A percentile compares a stretch with the other conserved stretches of the same genome.
Conservation (phyloP, 169 alveolate genomes). For the Eimeria falciformis region DNA sequence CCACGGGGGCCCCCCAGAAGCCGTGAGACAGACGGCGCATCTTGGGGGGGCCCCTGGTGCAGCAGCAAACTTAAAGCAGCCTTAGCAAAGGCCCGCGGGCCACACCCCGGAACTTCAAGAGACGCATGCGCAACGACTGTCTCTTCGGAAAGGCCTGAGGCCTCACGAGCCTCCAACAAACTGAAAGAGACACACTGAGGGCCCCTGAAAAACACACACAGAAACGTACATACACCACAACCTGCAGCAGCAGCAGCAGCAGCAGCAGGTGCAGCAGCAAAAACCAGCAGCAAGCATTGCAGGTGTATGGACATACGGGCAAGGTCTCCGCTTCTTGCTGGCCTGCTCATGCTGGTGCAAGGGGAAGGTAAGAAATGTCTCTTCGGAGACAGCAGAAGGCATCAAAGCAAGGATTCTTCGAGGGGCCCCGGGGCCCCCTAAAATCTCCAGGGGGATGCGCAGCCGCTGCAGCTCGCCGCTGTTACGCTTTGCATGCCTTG, state of each 20-base stretch:
- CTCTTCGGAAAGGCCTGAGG: background rate
- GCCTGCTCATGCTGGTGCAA: slow-evolving; percentile 43
- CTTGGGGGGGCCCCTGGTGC: slow-evolving; percentile 43
- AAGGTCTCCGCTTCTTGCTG: slow-evolving; percentile 6
- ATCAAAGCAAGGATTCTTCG: background rate
- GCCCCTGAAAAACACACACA: slow-evolving; percentile 4
- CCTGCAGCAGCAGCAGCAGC: slow-evolving; percentile 34
- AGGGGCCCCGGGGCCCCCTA: slow-evolving; percentile 9
- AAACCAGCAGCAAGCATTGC: background rate
- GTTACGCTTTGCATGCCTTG: slow-evolving; percentile 12
- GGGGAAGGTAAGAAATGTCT: background rate
- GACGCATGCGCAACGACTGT: background rate
- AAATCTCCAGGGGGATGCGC: background rate
- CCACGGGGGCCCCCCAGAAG: background rate
- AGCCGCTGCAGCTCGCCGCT: slow-evolving; percentile 16
- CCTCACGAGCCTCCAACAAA: background rate
- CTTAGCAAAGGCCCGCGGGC: slow-evolving; percentile 14
- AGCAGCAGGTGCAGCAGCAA: slow-evolving; percentile 19
- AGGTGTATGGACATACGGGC: background rate
- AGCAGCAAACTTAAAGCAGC: slow-evolving; percentile 41
- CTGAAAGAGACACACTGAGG: background rate
- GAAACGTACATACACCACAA: background rate
- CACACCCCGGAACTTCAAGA: slow-evolving; percentile 5
- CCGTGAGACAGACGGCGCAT: background rate
- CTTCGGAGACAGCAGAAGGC: slow-evolving; percentile 17